phyloP scores from a whole-genome alignment of 768 basidiomycete genomes.

The Termitomyces sp. region DNA sequence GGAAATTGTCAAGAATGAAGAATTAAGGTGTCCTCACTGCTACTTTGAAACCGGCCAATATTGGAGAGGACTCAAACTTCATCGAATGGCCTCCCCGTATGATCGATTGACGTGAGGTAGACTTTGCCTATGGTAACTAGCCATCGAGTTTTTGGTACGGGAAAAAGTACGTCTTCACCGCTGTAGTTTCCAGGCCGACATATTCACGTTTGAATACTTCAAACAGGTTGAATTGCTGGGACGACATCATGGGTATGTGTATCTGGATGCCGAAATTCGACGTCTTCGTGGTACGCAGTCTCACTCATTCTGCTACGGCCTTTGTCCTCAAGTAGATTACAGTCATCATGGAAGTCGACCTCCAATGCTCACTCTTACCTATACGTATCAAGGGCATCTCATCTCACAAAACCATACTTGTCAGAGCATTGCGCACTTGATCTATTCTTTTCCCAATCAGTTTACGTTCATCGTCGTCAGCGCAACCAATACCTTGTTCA shows the following conservation, averaged over 20 bases:
- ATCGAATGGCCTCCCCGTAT: neutral
- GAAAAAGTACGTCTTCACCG: neutral
- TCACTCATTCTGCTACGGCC: neutral
- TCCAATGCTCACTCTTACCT: neutral
- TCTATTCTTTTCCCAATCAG: neutral
- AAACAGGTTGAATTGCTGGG: neutral
- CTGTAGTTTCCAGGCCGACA: neutral
- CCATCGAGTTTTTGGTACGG: neutral
- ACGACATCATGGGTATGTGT: no score
- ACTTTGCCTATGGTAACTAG: neutral
- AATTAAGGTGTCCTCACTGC: neutral
- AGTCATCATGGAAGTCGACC: neutral
- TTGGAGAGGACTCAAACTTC: neutral
- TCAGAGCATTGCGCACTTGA: neutral
- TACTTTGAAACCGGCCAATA: neutral
- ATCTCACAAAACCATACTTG: neutral
- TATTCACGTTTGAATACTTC: neutral
- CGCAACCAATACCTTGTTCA: neutral
- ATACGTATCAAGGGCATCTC: neutral
- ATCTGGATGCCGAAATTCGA: neutral
- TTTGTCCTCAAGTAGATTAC: neutral
- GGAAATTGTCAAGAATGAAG: neutral
- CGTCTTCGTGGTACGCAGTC: neutral
- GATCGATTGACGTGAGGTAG: neutral
- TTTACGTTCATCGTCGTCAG: neutral